Base-by-base conservation (phyloP, 768 basidiomycete genomes). In the Amanita brunnescens region DNA sequence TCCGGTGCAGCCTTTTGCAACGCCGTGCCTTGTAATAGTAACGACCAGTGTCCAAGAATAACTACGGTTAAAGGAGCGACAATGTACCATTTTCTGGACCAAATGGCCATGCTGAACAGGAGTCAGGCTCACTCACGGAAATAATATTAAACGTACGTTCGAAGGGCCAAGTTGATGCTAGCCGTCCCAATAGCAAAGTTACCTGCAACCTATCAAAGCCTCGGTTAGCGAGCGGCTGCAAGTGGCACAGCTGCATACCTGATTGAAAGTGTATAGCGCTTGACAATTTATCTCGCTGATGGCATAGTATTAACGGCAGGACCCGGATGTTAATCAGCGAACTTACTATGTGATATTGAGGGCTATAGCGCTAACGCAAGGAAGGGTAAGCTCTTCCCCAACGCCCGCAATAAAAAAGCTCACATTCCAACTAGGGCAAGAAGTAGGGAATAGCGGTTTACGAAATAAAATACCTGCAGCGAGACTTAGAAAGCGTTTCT, bases 361-460 rank as follows among this genome's bases (percentile, higher is more conserved):
- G 1, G 81, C 75, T 40, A 83, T 68, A 14, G 77, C 64, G 54
- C 83, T 85, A 50, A 9, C 30, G 23, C 41, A 53, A 23, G 49
- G n/a, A 53, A 46, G 49, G 44, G 40, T 44, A 12, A 44, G 42
- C 8, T 24, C 56, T 37, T 42, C 35, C n/a, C 21, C 29, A 6
- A 52, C 37, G 24, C 21, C 30, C 44, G 20, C 35, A 42, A 51
- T 30, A 26, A 55, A 46, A 53, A 45, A 6, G 67, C 83, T 59
- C 57, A 85, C 85, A 87, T 83, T 59, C 85, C 85, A 50, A 84
- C 70, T 54, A 86, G 64, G 2, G 85, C 79, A 55, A 84, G 72
- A 5, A 87, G 64, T 33, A 86, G 64, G 58, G 71, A 76, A 61
- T 86, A 87, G 46, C 85, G 77, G 56, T 82, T 80, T 41, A 80